Percentiles rank a stretch among this genome's conserved stretches.
Evolutionary conservation across 345 rosid genomes (phyloP).

Genomic region (Tarenaya hassleriana): DNA sequence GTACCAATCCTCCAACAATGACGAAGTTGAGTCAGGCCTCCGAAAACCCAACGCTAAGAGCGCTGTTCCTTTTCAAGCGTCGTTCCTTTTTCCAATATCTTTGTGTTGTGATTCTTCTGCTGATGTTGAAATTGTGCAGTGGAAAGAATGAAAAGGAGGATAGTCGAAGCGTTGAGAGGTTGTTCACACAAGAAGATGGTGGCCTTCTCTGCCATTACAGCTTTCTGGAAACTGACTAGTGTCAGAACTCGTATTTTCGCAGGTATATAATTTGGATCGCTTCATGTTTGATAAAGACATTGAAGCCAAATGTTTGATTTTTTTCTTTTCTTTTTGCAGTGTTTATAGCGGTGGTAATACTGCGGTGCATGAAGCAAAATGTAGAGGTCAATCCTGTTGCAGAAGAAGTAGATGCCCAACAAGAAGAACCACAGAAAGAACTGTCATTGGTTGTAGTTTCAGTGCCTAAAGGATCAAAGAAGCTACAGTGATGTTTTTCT

Average conservation of each 20-base stretch:
- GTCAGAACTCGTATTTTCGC: constrained; percentile 72
- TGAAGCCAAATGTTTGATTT: neutral
- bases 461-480: constrained; percentile 19
- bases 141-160: constrained; percentile 37
- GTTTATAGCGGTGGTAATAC: constrained; percentile 63
- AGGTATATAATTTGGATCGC: constrained; percentile 27
- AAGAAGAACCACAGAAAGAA: constrained; percentile 17
- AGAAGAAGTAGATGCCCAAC: constrained; percentile 28
- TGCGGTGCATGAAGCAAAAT: constrained; percentile 56
- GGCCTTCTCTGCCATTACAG: constrained; percentile 64
- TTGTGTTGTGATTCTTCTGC: too few relatives aligned
- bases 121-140: too few relatives aligned
- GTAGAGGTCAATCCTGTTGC: constrained; percentile 30
- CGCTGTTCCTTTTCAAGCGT: too few relatives aligned
- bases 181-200: constrained; percentile 89
- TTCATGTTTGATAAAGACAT: neutral
- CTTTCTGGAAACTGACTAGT: constrained; percentile 88
- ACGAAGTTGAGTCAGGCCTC: too few relatives aligned
- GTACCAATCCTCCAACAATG: too few relatives aligned
- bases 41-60: too few relatives aligned
- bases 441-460: constrained; percentile 33
- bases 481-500: too few relatives aligned
- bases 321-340: constrained; percentile 51
- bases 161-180: constrained; percentile 58
- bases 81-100: too few relatives aligned